Conservation (phyloP, 2,329 filamentous ascomycete genomes). For the Aspergillus pseudotamarii region DNA sequence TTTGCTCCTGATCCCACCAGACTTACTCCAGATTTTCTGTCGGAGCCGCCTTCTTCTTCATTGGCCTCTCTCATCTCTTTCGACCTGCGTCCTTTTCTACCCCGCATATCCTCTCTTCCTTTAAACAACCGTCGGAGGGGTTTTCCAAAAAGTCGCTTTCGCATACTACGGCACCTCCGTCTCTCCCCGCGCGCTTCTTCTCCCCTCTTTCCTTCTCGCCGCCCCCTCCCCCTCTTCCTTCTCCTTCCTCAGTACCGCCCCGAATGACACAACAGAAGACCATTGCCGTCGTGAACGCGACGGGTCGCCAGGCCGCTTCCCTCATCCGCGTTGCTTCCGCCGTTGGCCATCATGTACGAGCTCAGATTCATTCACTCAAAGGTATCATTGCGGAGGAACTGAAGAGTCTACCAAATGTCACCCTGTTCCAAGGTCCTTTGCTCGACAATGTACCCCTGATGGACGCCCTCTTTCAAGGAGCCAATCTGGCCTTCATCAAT, state of each 20-base stretch:
- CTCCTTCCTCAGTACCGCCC: slow-evolving; percentile 5
- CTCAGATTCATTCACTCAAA: slow-evolving; percentile 84
- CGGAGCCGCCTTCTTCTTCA: slow-evolving; percentile 18
- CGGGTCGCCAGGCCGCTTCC: slow-evolving; percentile 92
- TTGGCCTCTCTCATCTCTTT: slow-evolving; percentile 16
- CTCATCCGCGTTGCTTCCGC: slow-evolving; percentile 92
- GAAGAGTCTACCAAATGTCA: slow-evolving; percentile 77
- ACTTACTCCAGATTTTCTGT: slow-evolving; percentile 17
- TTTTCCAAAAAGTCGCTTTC: background rate
- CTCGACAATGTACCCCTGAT: slow-evolving; percentile 75
- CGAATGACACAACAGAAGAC: slow-evolving; percentile 64
- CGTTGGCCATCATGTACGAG: slow-evolving; percentile 89
- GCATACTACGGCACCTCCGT: slow-evolving; percentile 11
- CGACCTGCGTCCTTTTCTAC: slow-evolving; percentile 18
- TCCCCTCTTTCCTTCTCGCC: slow-evolving; percentile 3
- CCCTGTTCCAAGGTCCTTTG: slow-evolving; percentile 66
- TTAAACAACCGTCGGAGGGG: background rate
- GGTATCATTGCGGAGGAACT: slow-evolving; percentile 89
- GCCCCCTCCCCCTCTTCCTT: background rate
- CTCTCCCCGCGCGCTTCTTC: slow-evolving; percentile 1
- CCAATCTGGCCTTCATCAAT: slow-evolving; percentile 93
- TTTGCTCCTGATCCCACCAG: slow-evolving; percentile 2
- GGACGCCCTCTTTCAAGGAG: slow-evolving; percentile 76
- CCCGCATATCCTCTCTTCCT: slow-evolving; percentile 17
- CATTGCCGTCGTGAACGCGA: slow-evolving; percentile 93